Evolutionary conservation across 2,329 filamentous ascomycete species (phyloP), one percentile per base, ranked within the genome.

Genomic region (Chaetomium olivaceum): DNA sequence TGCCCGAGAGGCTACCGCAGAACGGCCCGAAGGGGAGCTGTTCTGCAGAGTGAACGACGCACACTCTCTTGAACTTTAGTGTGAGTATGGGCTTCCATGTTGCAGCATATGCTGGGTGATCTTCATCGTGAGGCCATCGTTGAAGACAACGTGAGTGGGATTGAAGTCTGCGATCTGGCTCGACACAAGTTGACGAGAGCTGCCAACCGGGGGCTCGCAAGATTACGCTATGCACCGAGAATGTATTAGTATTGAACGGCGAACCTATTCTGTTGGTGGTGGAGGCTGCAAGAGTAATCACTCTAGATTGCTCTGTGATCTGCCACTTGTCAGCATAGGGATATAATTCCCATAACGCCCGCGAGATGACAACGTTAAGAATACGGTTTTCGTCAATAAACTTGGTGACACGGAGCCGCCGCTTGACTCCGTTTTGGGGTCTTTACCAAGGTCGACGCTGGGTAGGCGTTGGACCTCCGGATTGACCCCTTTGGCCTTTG

Each of bases 11-110:
- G 3, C 70, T 66, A 9, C 61, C 64, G 27, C 61, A 64, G 43
- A 67, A 71, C 3, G 71, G 71, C 2, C 71, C 71, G 33, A 72
- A 72, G 16, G 71, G 71, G 5, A 72, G 65, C 59, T 71, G 70
- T 36, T 72, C 71, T 5, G 70, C 70, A 8, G 70, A 68, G 60
- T 72, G 71, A 21, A 72, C 67, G 27, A 72, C 62, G 19, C 59
- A 65, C 21, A 71, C 56, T 2, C 71, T 62, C 50, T 71, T 71
- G 55, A 72, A 69, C 14, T 36, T 62, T 9, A 57, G 16, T 9
- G 12, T 61, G 58, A 21, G 27, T 12, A 4, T 54, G 62, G 54
- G n/a, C 29, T 33, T 23, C 27, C 54, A 14, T 9, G 11, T 21
- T 39, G 29, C n/a, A 57, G 31, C 54, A 57, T 57, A 9, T 70